Conservation (phyloP, 148 eudicot genomes). For the Diospyros kaki region DNA sequence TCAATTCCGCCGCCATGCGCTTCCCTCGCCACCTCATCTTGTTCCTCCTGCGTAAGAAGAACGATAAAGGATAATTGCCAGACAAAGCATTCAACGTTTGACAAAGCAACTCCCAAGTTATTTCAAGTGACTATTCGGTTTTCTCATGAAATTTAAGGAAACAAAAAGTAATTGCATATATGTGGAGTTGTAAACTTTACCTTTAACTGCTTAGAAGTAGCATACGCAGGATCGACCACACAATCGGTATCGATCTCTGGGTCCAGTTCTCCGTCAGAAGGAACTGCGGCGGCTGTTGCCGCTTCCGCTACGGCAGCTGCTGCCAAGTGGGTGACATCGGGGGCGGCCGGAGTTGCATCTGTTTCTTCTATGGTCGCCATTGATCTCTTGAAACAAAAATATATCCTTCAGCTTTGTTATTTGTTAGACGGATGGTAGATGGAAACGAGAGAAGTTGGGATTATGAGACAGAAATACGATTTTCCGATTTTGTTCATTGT, state of each 20-base stretch:
- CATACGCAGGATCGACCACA: neutral
- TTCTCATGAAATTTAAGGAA: neutral
- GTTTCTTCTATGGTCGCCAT: neutral
- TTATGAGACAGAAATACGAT: neutral
- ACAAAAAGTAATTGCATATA: neutral
- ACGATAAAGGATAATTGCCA: no score
- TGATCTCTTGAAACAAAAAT: neutral
- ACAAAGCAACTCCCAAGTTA: no score
- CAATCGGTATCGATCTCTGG: conserved; percentile 6
- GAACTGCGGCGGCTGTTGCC: neutral
- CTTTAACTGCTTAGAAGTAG: conserved; percentile 11
- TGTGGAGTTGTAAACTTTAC: neutral
- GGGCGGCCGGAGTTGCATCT: neutral
- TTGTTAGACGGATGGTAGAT: no score
- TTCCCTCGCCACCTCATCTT: neutral
- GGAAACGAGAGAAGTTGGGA: neutral
- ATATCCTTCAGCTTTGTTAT: no score
- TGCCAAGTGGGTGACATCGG: neutral
- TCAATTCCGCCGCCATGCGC: neutral
- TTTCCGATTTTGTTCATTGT: neutral
- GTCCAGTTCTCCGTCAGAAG: neutral
- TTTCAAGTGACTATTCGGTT: no score
- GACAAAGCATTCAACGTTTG: no score
- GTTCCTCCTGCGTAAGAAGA: neutral
- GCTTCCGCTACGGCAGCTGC: neutral